These are phyloP conservation scores for Ochetophila trinervis DNA, from an alignment of 306 rosid genomes.

Conservation along the genomic window DNA sequence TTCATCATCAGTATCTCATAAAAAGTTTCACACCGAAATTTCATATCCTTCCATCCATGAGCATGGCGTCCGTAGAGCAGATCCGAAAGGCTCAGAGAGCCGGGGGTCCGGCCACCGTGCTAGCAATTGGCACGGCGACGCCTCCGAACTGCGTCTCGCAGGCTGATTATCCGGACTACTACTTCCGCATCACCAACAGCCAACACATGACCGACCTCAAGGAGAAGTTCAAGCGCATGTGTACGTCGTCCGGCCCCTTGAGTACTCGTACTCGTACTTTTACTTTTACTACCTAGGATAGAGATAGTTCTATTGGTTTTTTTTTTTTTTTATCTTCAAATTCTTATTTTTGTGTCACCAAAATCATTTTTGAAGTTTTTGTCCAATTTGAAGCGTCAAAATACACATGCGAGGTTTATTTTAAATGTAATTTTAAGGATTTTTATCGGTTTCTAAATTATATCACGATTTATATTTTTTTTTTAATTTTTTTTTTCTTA, in stretches of 20 bases:
- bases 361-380: too few relatives aligned
- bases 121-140: slow-evolving; percentile 34
- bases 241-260: slow-evolving; percentile 14
- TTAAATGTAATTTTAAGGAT: too few relatives aligned
- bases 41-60: background rate
- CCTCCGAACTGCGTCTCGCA: slow-evolving; percentile 26
- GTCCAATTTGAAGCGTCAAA: too few relatives aligned
- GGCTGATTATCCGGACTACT: slow-evolving; percentile 27
- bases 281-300: too few relatives aligned
- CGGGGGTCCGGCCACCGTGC: slow-evolving; percentile 25
- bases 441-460: too few relatives aligned
- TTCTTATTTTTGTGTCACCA: background rate
- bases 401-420: too few relatives aligned
- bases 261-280: too few relatives aligned
- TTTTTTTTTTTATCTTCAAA: background rate
- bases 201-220: slow-evolving; percentile 32
- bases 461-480: too few relatives aligned
- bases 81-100: slow-evolving; percentile 27
- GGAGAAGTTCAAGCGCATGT: slow-evolving; percentile 36
- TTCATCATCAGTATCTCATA: too few relatives aligned
- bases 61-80: slow-evolving; percentile 23
- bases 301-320: too few relatives aligned
- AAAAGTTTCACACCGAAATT: too few relatives aligned
- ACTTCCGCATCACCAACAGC: slow-evolving; percentile 32
- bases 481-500: too few relatives aligned